phyloP scores from a whole-genome alignment of 768 basidiomycete genomes.

The Tricholoma hemisulphureum region DNA sequence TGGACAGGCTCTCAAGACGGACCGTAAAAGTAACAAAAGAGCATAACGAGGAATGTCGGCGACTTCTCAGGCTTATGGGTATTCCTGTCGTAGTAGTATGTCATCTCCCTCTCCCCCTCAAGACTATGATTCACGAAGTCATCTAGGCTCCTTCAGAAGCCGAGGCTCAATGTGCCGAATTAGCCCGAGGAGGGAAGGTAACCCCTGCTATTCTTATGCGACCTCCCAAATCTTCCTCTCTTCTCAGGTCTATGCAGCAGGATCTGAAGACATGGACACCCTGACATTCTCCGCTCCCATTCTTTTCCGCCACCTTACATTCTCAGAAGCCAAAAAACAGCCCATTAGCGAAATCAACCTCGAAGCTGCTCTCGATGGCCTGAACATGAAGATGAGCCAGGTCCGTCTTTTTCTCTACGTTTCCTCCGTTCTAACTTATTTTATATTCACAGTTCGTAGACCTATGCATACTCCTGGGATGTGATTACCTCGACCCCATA shows the following conservation, averaged over 20 bases:
- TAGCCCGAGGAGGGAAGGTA: constrained; percentile 94
- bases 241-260: constrained; percentile 87
- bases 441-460: constrained; percentile 85
- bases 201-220: not conserved
- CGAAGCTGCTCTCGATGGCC: constrained; percentile 76
- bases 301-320: constrained; percentile 92
- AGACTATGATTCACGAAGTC: not conserved
- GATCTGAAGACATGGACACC: constrained; percentile 99
- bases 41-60: constrained; percentile 94
- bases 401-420: constrained; percentile 36
- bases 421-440: not conserved
- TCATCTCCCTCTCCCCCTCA: not conserved
- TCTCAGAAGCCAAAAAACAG: constrained; percentile 95
- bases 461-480: constrained; percentile 93
- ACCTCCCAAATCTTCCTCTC: not conserved
- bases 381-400: constrained; percentile 90
- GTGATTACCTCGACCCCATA: constrained; percentile 99
- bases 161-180: constrained; percentile 97
- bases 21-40: constrained; percentile 94
- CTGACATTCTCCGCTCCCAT: constrained; percentile 93
- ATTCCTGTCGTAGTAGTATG: constrained; percentile 88
- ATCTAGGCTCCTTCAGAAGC: constrained; percentile 94
- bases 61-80: constrained; percentile 88
- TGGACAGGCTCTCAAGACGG: constrained; percentile 85
- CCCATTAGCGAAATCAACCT: constrained; percentile 94